Evolutionary conservation across 352 stramenopile genomes (phyloP).

Genomic region (Blastocystis sp.): DNA sequence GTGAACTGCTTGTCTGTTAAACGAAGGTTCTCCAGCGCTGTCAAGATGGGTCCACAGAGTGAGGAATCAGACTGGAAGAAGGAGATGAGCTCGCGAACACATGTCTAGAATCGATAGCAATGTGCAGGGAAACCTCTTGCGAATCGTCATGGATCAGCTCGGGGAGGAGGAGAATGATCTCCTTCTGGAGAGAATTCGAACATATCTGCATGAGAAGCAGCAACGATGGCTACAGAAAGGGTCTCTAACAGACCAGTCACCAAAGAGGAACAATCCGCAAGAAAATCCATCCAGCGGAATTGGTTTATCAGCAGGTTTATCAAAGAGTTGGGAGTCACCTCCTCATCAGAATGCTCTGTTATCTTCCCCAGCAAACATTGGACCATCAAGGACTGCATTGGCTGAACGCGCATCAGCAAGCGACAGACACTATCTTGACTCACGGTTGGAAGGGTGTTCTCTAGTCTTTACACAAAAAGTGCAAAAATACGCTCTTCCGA

Average conservation of each 20-base stretch:
- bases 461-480: neutral
- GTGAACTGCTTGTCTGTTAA: constrained; percentile 22
- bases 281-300: constrained; percentile 29
- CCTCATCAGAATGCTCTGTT: constrained; percentile 44
- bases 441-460: neutral
- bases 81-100: neutral
- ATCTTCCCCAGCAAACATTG: neutral
- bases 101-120: neutral
- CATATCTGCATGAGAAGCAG: neutral
- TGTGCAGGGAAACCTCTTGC: neutral
- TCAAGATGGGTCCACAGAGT: neutral
- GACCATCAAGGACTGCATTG: neutral
- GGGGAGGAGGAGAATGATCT: constrained; percentile 23
- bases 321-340: neutral
- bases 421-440: constrained; percentile 45
- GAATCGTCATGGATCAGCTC: constrained; percentile 1
- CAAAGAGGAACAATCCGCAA: neutral
- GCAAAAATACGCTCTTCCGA: neutral
- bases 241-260: constrained; percentile 13
- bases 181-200: neutral
- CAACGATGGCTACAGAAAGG: neutral
- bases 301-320: constrained; percentile 7
- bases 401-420: constrained; percentile 15
- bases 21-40: constrained; percentile 42
- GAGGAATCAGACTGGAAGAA: constrained; percentile 37